Conservation (phyloP, 148 eudicot species). For the Heliamphora exappendiculata region DNA sequence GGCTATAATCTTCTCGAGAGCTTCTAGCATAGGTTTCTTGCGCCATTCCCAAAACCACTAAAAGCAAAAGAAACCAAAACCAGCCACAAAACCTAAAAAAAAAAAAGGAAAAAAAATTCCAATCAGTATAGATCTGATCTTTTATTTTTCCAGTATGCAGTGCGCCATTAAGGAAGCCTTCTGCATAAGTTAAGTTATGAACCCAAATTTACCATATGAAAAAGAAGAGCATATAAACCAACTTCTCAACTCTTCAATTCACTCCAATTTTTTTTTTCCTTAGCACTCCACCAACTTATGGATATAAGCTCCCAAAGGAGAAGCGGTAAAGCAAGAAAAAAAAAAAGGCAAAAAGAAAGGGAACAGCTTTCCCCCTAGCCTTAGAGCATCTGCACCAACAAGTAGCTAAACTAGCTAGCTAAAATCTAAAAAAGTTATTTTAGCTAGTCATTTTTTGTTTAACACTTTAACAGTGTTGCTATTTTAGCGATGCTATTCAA, state of each 20-base stretch:
- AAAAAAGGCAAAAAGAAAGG: background rate
- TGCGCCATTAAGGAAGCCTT: background rate
- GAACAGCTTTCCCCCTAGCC: background rate
- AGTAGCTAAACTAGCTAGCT: no score
- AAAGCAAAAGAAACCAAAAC: background rate
- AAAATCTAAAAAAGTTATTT: no score
- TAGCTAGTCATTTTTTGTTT: no score
- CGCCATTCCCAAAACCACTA: slow-evolving; percentile 46
- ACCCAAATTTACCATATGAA: background rate
- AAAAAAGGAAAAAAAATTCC: background rate
- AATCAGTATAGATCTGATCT: background rate
- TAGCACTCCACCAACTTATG: background rate
- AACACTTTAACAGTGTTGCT: no score
- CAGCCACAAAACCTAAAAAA: background rate
- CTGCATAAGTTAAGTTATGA: background rate
- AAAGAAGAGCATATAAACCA: background rate
- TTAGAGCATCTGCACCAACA: no score
- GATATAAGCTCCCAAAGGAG: background rate
- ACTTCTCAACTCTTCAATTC: background rate
- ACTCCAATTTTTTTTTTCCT: background rate
- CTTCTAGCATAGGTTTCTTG: slow-evolving; percentile 57
- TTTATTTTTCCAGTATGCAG: background rate
- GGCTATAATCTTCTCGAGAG: slow-evolving; percentile 74
- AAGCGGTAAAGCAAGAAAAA: background rate
- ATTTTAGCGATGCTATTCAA: no score